phyloP scores from a whole-genome alignment of 768 basidiomycete genomes.

The Tylopilus intermedius region DNA sequence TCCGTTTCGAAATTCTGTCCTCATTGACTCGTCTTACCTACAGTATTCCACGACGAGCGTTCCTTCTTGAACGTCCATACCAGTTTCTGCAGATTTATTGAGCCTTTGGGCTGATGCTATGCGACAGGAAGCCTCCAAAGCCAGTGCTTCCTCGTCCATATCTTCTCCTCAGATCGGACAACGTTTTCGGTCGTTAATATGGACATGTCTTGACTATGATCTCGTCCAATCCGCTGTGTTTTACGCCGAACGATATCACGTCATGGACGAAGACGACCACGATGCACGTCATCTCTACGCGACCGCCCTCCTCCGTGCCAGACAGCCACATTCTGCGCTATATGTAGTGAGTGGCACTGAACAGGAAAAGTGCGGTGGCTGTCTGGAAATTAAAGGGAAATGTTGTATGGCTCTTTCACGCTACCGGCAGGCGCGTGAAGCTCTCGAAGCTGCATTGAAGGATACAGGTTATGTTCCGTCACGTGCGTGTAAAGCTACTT shows the following conservation, averaged over 20 bases:
- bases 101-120: slow-evolving; percentile 40
- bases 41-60: slow-evolving; percentile 9
- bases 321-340: slow-evolving; percentile 71
- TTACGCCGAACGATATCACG: slow-evolving; percentile 81
- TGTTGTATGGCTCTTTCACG: slow-evolving; percentile 71
- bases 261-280: slow-evolving; percentile 66
- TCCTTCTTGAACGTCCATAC: slow-evolving; percentile 15
- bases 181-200: slow-evolving; percentile 69
- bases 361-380: slow-evolving; percentile 64
- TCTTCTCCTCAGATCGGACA: slow-evolving; percentile 56
- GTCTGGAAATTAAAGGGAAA: slow-evolving; percentile 72
- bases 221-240: slow-evolving; percentile 79
- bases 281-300: slow-evolving; percentile 85
- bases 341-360: slow-evolving; percentile 60
- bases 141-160: slow-evolving; percentile 31
- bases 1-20: slow-evolving; percentile 19
- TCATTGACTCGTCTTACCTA: slow-evolving; percentile 5
- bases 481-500: slow-evolving; percentile 40
- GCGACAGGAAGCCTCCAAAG: slow-evolving; percentile 48
- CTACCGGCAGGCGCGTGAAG: slow-evolving; percentile 72
- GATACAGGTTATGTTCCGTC: slow-evolving; percentile 49
- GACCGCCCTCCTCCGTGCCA: slow-evolving; percentile 62
- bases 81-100: slow-evolving; percentile 19
- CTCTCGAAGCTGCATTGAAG: slow-evolving; percentile 57
- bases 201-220: slow-evolving; percentile 81